Evolutionary conservation across 352 stramenopile species (phyloP).

Genomic region (Globisporangium middletonii): DNA sequence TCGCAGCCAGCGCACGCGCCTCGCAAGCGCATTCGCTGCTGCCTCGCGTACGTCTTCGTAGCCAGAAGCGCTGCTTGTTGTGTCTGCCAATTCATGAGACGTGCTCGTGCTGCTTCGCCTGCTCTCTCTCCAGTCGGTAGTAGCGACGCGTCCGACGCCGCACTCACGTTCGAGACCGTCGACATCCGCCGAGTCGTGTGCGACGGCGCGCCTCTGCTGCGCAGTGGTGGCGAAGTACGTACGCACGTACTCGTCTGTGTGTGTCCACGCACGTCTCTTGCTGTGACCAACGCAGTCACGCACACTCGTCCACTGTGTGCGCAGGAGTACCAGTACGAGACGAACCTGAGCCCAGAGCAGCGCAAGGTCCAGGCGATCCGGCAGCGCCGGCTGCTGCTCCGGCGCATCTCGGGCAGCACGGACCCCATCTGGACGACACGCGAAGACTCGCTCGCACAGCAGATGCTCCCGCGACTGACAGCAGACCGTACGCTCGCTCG

Average conservation of each 20-base stretch:
- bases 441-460: slow-evolving; percentile 54
- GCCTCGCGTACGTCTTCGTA: slow-evolving; percentile 29
- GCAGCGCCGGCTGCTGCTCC: slow-evolving; percentile 62
- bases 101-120: background rate
- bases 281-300: background rate
- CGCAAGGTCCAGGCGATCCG: slow-evolving; percentile 42
- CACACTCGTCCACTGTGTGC: background rate
- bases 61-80: too few relatives aligned
- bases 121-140: slow-evolving; percentile 30
- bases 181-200: slow-evolving; percentile 48
- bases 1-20: slow-evolving; percentile 5
- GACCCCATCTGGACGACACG: slow-evolving; percentile 52
- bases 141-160: slow-evolving; percentile 25
- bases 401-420: slow-evolving; percentile 48
- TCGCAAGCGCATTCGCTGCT: slow-evolving; percentile 37
- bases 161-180: slow-evolving; percentile 51
- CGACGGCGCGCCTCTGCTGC: slow-evolving; percentile 58
- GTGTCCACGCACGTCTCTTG: background rate
- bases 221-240: slow-evolving; percentile 69
- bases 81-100: background rate
- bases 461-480: slow-evolving; percentile 64
- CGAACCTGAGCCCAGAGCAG: slow-evolving; percentile 48
- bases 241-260: background rate
- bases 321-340: slow-evolving; percentile 72
- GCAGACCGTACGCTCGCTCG: slow-evolving; percentile 39